Percentiles rank a stretch among this genome's conserved stretches.
Conservation (phyloP, 441 rosid genomes). For the Rhodomyrtus psidioides region DNA sequence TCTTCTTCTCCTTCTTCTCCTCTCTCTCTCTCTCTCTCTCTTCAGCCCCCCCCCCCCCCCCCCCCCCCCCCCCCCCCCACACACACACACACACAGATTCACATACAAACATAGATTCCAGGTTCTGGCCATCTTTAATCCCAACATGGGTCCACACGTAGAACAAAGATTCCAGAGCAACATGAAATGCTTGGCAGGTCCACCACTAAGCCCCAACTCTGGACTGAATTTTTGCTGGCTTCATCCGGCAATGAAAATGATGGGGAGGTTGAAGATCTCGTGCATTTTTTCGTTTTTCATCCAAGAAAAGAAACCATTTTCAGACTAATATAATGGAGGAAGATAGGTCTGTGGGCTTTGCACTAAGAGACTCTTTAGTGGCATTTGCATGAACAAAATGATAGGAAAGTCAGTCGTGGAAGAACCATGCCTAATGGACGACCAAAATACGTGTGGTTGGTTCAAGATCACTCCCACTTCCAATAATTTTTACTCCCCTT, state of each 20-base stretch:
- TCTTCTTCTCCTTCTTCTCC: neutral
- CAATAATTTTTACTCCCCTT: neutral
- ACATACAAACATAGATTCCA: neutral
- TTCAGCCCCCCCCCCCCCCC: no score
- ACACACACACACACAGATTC: neutral
- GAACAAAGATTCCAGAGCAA: conserved; percentile 1
- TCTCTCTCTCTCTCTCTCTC: neutral
- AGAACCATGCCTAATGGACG: neutral
- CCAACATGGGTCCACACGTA: neutral
- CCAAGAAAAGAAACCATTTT: neutral
- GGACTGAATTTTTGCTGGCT: neutral
- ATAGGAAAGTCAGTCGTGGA: neutral
- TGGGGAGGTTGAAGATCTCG: neutral
- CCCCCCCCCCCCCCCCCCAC: no score
- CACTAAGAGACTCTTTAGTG: neutral
- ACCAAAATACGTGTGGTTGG: neutral
- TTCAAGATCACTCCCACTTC: neutral
- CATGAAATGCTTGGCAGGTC: neutral
- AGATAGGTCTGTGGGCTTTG: neutral
- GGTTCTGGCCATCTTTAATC: neutral
- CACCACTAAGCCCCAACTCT: neutral
- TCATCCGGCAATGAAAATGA: conserved; percentile 1
- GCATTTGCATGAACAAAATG: neutral
- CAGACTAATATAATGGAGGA: neutral
- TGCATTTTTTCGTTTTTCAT: neutral